phyloP scores from a whole-genome alignment of 129 eudicot genomes.

The Flaveria robusta region DNA sequence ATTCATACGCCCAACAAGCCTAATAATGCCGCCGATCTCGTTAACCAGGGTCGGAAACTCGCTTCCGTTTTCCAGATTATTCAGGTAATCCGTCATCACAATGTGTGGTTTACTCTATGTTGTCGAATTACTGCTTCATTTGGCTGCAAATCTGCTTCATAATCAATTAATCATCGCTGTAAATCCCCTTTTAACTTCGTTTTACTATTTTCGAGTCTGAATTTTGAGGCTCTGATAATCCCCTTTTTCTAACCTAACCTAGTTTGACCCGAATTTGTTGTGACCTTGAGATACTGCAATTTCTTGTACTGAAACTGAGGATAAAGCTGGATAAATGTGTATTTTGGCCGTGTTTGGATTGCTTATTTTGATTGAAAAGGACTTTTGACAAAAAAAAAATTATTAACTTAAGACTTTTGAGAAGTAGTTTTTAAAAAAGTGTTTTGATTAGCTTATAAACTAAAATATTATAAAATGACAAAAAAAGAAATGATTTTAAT shows the following conservation, averaged over 20 bases:
- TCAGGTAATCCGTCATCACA: constrained; percentile 46
- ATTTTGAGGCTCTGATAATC: constrained; percentile 1
- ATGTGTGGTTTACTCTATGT: constrained; percentile 9
- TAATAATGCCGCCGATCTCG: constrained; percentile 47
- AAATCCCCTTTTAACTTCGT: background rate
- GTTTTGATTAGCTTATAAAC: too few relatives aligned
- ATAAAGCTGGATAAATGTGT: too few relatives aligned
- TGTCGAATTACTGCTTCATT: background rate
- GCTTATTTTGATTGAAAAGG: too few relatives aligned
- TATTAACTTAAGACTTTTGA: too few relatives aligned
- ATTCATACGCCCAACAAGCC: too few relatives aligned
- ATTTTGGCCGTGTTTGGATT: too few relatives aligned
- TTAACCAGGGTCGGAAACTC: constrained; percentile 41
- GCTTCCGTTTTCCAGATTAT: constrained; percentile 52
- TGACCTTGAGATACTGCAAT: background rate
- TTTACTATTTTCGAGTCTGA: background rate
- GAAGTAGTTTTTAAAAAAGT: too few relatives aligned
- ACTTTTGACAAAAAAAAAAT: too few relatives aligned
- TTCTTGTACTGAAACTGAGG: background rate
- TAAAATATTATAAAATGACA: too few relatives aligned
- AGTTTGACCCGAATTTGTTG: too few relatives aligned
- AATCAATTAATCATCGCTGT: background rate
- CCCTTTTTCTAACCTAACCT: too few relatives aligned
- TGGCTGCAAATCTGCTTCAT: background rate
- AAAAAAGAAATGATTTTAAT: too few relatives aligned